Percentiles rank a stretch among this genome's conserved stretches.
These are phyloP conservation scores for Brettanomyces sp. DNA, from an alignment of 805 yeast genomes.

Conservation along the genomic window DNA sequence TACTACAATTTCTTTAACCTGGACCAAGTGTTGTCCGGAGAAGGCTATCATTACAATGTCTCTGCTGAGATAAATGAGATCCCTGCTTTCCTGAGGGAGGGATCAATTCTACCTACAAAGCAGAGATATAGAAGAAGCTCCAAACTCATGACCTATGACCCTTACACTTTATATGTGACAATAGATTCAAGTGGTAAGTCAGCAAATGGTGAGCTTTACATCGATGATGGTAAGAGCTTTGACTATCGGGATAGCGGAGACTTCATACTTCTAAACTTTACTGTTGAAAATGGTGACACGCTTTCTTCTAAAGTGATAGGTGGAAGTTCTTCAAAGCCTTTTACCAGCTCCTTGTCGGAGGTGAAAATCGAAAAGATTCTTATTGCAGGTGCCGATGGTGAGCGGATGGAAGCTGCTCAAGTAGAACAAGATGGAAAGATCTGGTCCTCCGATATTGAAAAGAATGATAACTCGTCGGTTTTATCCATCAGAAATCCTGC, in stretches of 20 bases:
- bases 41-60: constrained; percentile 28
- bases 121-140: constrained; percentile 76
- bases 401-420: constrained; percentile 9
- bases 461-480: constrained; percentile 11
- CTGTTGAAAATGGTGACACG: constrained; percentile 24
- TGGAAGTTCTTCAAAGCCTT: constrained; percentile 6
- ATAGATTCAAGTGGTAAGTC: constrained; percentile 32
- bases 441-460: constrained; percentile 27
- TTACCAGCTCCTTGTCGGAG: constrained; percentile 19
- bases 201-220: constrained; percentile 47
- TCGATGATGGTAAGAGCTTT: constrained; percentile 81
- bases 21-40: constrained; percentile 19
- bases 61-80: constrained; percentile 46
- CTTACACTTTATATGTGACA: constrained; percentile 66
- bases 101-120: constrained; percentile 57
- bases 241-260: constrained; percentile 40
- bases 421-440: constrained; percentile 30
- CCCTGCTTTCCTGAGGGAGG: constrained; percentile 74
- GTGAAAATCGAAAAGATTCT: constrained; percentile 48
- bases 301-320: constrained; percentile 20
- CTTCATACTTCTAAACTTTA: constrained; percentile 34
- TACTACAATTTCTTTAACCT: constrained; percentile 43
- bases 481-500: constrained; percentile 38
- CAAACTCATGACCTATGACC: constrained; percentile 66
- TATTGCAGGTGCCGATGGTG: constrained; percentile 29